phyloP scores from a whole-genome alignment of 2,329 filamentous ascomycete genomes.

The Bipolaris gigantea region DNA sequence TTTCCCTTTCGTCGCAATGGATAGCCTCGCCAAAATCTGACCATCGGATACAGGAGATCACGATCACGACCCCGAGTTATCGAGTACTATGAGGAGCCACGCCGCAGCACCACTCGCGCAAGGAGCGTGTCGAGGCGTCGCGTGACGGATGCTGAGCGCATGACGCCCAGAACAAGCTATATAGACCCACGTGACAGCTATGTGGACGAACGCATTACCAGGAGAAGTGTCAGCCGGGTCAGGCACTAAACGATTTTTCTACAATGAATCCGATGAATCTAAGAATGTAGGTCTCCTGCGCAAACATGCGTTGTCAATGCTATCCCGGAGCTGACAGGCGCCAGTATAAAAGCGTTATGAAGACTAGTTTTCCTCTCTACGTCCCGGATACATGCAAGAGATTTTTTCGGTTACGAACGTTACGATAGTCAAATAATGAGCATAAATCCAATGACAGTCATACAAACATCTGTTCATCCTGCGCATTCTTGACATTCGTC shows the following conservation, averaged over 20 bases:
- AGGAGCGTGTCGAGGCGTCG: constrained; percentile 33
- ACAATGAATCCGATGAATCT: background rate
- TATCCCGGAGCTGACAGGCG: background rate
- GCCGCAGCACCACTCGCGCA: constrained; percentile 27
- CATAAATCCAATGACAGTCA: background rate
- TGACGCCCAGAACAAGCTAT: constrained; percentile 30
- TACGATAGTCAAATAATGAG: background rate
- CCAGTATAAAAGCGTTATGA: background rate
- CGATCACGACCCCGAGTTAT: constrained; percentile 27
- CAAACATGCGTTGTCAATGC: background rate
- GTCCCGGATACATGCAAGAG: background rate
- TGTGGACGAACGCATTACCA: constrained; percentile 30
- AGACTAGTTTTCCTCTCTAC: no score
- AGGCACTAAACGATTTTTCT: constrained; percentile 9
- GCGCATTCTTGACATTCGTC: no score
- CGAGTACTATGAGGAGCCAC: constrained; percentile 35
- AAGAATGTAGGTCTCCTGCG: background rate
- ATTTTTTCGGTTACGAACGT: background rate
- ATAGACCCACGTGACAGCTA: constrained; percentile 28
- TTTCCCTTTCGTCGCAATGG: no score
- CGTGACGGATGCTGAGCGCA: constrained; percentile 30
- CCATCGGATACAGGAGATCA: constrained; percentile 11
- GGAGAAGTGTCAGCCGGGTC: constrained; percentile 37
- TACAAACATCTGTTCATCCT: background rate
- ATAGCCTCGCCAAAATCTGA: background rate